Percentiles rank a stretch among this genome's conserved stretches.
These are phyloP conservation scores for Boletus eberwhitei DNA, from an alignment of 768 basidiomycete genomes.

Conservation along the genomic window DNA sequence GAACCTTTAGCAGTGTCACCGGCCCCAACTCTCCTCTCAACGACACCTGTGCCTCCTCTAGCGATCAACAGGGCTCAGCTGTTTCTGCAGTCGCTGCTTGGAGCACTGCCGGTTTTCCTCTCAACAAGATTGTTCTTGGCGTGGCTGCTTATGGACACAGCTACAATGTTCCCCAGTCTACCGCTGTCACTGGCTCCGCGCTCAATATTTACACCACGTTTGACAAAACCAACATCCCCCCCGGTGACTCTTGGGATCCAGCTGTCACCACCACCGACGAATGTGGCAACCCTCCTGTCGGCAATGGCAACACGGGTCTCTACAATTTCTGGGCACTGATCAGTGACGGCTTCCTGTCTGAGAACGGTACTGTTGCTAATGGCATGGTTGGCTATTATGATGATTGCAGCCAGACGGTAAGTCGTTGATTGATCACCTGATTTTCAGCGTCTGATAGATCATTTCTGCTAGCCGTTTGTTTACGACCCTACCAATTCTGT, in stretches of 20 bases:
- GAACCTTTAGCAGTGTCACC: slow-evolving; percentile 49
- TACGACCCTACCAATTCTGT: slow-evolving; percentile 53
- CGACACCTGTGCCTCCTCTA: slow-evolving; percentile 64
- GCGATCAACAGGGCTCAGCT: slow-evolving; percentile 70
- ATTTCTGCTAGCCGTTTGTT: slow-evolving; percentile 53
- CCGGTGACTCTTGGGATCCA: slow-evolving; percentile 59
- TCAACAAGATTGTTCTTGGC: slow-evolving; percentile 71
- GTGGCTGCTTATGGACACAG: slow-evolving; percentile 84
- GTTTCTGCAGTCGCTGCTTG: slow-evolving; percentile 69
- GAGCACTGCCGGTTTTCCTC: slow-evolving; percentile 75
- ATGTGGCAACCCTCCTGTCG: slow-evolving; percentile 54
- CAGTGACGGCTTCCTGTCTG: slow-evolving; percentile 49
- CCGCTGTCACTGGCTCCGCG: slow-evolving; percentile 16
- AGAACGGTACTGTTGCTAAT: slow-evolving; percentile 44
- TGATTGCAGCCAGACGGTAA: slow-evolving; percentile 70
- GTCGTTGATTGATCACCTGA: slow-evolving; percentile 16
- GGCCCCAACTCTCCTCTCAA: slow-evolving; percentile 85
- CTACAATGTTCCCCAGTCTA: slow-evolving; percentile 38
- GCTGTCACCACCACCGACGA: slow-evolving; percentile 44
- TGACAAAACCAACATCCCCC: slow-evolving; percentile 38
- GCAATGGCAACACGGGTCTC: slow-evolving; percentile 45
- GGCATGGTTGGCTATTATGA: slow-evolving; percentile 58
- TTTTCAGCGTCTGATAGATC: slow-evolving; percentile 1
- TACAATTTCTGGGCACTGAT: slow-evolving; percentile 66
- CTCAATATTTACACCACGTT: slow-evolving; percentile 55